Base-by-base conservation (phyloP, 2,329 filamentous ascomycete genomes). In the Juglanconis sp. region DNA sequence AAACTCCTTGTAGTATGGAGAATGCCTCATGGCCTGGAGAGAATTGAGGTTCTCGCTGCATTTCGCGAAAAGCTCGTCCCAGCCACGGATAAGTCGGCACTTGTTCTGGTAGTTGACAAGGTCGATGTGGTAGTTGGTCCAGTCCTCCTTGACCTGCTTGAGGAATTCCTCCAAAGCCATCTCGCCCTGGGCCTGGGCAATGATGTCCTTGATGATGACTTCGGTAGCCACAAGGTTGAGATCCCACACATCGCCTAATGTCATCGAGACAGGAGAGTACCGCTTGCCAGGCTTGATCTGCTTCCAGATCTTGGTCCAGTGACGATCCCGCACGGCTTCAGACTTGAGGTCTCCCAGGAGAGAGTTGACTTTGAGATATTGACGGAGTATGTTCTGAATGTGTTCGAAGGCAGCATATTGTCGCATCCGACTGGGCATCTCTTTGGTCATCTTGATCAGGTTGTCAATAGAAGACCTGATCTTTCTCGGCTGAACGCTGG, bases 391-490 rank as follows among this genome's bases (percentile, higher is more conserved):
- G 65, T 87, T 92, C 72, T 99, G 96, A 44, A 99, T 92, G 70
- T 99, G 94, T 74, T 99, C 96, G 72, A 99, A 99, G n/a, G 96
- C 96, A 67, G 96, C 94, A 74, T 99, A 99, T 71, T 99, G 96
- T 63, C 96, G 88, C 94, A 99, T 98, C 62, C 95, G 88, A 75
- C 92, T 96, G 0, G 96, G 95, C 95, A 99, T 98, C 64, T 98
- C 94, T 77, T 96, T 98, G 40, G 93, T 98, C 84, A 96, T 96
- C 79, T 96, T 96, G 73, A 98, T 91, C 56, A 98, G 83, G 52
- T 89, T 88, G 70, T 99, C 94, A 54, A 99, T 88, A 64, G 91
- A 90, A 67, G 90, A 86, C 42, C 95, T 87, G 61, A 99, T 87
- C 77, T 98, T 99, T 65, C 95, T 86, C 8, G 96, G 94, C 71